These are phyloP conservation scores for Cryphonectria naterciae DNA, from an alignment of 2,329 filamentous ascomycete species.

Conservation along the genomic window DNA sequence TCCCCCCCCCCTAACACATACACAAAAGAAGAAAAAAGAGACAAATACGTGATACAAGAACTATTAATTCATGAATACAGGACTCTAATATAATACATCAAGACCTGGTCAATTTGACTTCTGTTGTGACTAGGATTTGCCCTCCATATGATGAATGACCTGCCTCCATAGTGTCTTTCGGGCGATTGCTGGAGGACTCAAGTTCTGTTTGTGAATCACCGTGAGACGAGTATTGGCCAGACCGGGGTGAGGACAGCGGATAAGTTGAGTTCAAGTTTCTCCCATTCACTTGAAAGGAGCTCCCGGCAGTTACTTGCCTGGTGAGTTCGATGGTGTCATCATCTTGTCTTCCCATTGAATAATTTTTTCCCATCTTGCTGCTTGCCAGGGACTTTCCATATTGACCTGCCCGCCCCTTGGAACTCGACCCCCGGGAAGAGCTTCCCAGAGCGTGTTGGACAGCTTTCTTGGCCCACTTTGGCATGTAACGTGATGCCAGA, in stretches of 20 bases:
- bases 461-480: slow-evolving; percentile 27
- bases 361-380: slow-evolving; percentile 2
- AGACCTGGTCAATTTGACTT: slow-evolving; percentile 17
- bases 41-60: no score
- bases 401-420: slow-evolving; percentile 18
- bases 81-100: background rate
- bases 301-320: slow-evolving; percentile 14
- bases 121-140: slow-evolving; percentile 18
- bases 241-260: background rate
- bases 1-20: no score
- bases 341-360: slow-evolving; percentile 2
- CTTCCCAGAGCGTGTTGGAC: slow-evolving; percentile 3
- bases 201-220: background rate
- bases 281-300: background rate
- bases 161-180: background rate
- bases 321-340: slow-evolving; percentile 26
- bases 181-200: background rate
- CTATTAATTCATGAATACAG: background rate
- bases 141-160: background rate
- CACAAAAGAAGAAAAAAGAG: no score
- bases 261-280: background rate
- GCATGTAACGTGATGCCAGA: slow-evolving; percentile 30
- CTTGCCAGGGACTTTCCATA: slow-evolving; percentile 16
- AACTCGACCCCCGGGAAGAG: background rate
- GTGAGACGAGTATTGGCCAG: background rate